Evolutionary conservation across 352 stramenopile species (phyloP).

Genomic region (Phytopythium sindhum): DNA sequence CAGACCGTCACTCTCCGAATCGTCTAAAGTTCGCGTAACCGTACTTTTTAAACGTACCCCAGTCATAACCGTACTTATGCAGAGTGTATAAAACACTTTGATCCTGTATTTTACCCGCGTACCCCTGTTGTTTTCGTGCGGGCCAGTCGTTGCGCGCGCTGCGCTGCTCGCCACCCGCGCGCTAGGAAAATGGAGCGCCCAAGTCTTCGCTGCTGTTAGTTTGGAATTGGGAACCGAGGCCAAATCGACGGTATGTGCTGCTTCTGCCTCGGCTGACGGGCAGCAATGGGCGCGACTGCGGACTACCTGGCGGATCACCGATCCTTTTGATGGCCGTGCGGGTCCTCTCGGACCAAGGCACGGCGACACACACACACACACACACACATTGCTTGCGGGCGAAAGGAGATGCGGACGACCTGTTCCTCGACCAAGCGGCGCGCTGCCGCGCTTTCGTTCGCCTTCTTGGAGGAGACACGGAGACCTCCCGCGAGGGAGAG

Average conservation of each 20-base stretch:
- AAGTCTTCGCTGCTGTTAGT: conserved; percentile 33
- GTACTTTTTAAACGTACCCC: too few relatives aligned
- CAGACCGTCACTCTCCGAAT: too few relatives aligned
- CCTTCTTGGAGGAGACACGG: conserved; percentile 1
- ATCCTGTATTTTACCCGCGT: neutral
- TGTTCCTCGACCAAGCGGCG: conserved; percentile 21
- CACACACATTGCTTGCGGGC: neutral
- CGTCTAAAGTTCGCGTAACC: neutral
- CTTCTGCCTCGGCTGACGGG: neutral
- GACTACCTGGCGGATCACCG: conserved; percentile 21
- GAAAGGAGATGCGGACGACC: neutral
- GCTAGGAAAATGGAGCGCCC: neutral
- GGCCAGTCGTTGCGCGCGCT: conserved; percentile 10
- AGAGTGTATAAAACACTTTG: conserved; percentile 4
- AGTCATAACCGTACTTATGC: neutral
- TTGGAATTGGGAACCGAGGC: conserved; percentile 82
- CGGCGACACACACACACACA: neutral
- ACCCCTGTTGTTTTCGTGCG: conserved; percentile 4
- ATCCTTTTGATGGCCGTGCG: conserved; percentile 15
- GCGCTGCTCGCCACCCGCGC: conserved; percentile 5
- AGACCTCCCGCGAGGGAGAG: neutral
- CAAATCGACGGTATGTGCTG: conserved; percentile 62
- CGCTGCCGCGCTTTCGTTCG: conserved; percentile 10
- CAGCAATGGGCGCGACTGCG: neutral
- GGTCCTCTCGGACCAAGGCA: neutral